phyloP scores from a whole-genome alignment of 169 alveolate species.

The Plasmodium ovale region DNA sequence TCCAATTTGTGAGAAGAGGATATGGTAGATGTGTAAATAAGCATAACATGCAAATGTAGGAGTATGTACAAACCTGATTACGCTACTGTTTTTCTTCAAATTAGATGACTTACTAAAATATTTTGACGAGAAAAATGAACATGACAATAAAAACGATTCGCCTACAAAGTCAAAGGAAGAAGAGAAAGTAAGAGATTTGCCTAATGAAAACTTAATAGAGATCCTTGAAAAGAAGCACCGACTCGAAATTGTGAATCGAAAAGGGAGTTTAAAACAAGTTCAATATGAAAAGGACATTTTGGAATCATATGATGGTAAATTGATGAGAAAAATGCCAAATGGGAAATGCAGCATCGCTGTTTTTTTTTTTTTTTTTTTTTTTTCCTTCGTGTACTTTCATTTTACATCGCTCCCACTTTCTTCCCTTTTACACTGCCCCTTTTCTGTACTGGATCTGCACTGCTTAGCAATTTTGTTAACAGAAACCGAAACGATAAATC shows the following conservation, averaged over 20 bases:
- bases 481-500: conserved; percentile 60
- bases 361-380: conserved; percentile 3
- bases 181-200: conserved; percentile 11
- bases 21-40: too few relatives aligned
- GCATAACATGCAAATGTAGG: conserved; percentile 22
- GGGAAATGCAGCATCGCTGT: background rate
- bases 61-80: conserved; percentile 1
- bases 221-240: background rate
- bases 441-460: too few relatives aligned
- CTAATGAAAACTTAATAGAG: conserved; percentile 3
- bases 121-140: conserved; percentile 64
- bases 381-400: background rate
- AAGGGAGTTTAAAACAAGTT: background rate
- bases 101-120: conserved; percentile 63
- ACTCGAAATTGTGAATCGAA: background rate
- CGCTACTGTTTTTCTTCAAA: background rate
- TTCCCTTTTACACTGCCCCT: too few relatives aligned
- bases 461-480: conserved; percentile 32
- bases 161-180: conserved; percentile 7
- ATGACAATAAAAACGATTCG: conserved; percentile 36
- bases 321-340: background rate
- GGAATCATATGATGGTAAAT: conserved; percentile 50
- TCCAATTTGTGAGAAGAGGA: too few relatives aligned
- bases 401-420: background rate
- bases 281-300: conserved; percentile 55